Percentiles rank a stretch among this genome's conserved stretches.
phyloP scores from a whole-genome alignment of 345 rosid species.

The Eucalyptus marginata region DNA sequence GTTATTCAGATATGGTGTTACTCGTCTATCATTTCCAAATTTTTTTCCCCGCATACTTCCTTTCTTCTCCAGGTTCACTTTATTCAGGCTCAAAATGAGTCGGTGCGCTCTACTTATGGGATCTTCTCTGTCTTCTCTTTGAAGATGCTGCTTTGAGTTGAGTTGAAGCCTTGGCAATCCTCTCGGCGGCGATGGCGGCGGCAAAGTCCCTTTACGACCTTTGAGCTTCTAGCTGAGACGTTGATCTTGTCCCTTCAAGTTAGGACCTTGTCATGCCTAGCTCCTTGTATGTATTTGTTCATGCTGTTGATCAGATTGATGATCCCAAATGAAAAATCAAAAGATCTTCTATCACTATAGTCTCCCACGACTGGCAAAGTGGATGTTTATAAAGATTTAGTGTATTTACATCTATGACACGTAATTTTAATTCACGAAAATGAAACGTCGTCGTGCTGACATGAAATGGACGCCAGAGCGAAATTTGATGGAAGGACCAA shows the following conservation, averaged over 20 bases:
- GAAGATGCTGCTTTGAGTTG: not conserved
- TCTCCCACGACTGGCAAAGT: not conserved
- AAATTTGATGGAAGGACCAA: not conserved
- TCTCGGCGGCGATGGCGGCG: rapidly evolving
- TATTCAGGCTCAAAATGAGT: not conserved
- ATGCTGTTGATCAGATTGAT: not conserved
- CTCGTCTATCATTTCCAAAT: not conserved
- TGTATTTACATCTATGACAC: not conserved
- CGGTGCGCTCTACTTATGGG: not conserved
- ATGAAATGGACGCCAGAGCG: not conserved
- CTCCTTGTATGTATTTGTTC: not conserved
- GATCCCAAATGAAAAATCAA: not conserved
- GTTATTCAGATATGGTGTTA: not conserved
- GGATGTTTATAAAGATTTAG: not conserved
- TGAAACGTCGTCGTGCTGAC: not conserved
- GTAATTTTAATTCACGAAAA: not conserved
- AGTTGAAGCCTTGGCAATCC: not conserved
- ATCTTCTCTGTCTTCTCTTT: not conserved
- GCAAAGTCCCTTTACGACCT: not conserved
- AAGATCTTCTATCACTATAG: not conserved
- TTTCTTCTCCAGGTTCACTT: not conserved
- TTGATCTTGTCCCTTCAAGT: not conserved
- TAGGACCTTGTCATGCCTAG: not conserved
- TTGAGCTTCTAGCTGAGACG: not conserved
- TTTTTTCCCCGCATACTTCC: not conserved